These are phyloP conservation scores for Oenanthe javanica DNA, from an alignment of 140 eudicot species.

Conservation along the genomic window DNA sequence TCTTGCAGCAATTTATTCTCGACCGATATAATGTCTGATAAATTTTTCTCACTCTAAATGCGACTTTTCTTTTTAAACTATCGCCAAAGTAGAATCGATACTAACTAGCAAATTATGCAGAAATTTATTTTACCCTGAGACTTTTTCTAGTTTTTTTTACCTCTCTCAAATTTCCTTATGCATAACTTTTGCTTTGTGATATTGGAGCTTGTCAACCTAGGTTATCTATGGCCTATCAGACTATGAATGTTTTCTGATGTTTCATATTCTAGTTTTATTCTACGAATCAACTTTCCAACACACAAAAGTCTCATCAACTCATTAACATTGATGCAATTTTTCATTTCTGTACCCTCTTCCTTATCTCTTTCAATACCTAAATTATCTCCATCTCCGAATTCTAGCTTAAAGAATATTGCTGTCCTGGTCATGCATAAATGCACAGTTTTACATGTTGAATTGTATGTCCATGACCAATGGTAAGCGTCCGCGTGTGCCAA, in stretches of 20 bases:
- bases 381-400: background rate
- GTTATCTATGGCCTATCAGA: slow-evolving; percentile 6
- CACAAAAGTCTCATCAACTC: background rate
- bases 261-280: background rate
- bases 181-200: background rate
- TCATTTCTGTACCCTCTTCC: background rate
- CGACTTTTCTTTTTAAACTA: background rate
- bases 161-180: background rate
- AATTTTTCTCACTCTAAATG: background rate
- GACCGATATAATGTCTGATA: background rate
- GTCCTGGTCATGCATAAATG: background rate
- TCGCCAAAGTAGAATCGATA: background rate
- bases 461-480: background rate
- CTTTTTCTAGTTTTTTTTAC: background rate
- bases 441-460: background rate
- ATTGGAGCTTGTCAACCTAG: slow-evolving; percentile 21
- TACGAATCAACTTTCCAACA: slow-evolving; percentile 3
- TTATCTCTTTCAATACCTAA: background rate
- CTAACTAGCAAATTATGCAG: background rate
- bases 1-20: background rate
- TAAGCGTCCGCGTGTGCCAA: background rate
- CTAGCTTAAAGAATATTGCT: background rate
- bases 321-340: slow-evolving; percentile 1
- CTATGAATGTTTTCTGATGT: slow-evolving; percentile 1
- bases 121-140: background rate